Evolutionary conservation across 2,329 filamentous ascomycete genomes (phyloP).

Genomic region (Sporothrix schenckii): DNA sequence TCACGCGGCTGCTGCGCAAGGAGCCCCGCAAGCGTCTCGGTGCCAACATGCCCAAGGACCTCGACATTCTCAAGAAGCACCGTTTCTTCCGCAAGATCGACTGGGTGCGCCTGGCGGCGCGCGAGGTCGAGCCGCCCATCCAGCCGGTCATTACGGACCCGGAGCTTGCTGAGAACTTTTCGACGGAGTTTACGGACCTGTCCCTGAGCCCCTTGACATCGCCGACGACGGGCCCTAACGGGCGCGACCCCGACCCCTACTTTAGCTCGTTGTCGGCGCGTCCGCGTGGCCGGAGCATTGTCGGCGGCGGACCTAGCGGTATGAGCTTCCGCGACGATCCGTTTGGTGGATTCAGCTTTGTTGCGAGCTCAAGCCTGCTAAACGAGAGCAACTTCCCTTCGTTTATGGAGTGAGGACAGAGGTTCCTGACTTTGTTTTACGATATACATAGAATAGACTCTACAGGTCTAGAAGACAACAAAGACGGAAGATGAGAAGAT

Average conservation of each 20-base stretch:
- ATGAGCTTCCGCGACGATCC: conserved; percentile 54
- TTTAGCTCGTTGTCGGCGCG: background rate
- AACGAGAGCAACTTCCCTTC: conserved; percentile 50
- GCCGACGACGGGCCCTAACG: conserved; percentile 39
- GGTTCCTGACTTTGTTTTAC: background rate
- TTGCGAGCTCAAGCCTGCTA: conserved; percentile 60
- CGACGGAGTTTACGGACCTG: conserved; percentile 85
- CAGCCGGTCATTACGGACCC: conserved; percentile 93
- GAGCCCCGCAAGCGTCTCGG: conserved; percentile 90
- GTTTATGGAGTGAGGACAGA: conserved; percentile 23
- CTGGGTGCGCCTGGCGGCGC: conserved; percentile 81
- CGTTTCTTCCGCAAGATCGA: conserved; percentile 97
- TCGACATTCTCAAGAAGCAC: conserved; percentile 83
- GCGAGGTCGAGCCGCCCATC: conserved; percentile 86
- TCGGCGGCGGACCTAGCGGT: conserved; percentile 5
- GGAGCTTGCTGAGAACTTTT: conserved; percentile 94
- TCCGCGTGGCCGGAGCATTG: conserved; percentile 23
- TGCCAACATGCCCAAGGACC: conserved; percentile 83
- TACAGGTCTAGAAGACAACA: background rate
- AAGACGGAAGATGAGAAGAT: background rate
- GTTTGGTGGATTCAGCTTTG: conserved; percentile 68
- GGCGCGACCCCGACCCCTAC: conserved; percentile 41
- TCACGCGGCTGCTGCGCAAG: conserved; percentile 87
- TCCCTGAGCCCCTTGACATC: conserved; percentile 73
- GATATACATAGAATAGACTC: background rate